phyloP scores from a whole-genome alignment of 2,329 filamentous ascomycete genomes.

The Fusarium albosuccineum region DNA sequence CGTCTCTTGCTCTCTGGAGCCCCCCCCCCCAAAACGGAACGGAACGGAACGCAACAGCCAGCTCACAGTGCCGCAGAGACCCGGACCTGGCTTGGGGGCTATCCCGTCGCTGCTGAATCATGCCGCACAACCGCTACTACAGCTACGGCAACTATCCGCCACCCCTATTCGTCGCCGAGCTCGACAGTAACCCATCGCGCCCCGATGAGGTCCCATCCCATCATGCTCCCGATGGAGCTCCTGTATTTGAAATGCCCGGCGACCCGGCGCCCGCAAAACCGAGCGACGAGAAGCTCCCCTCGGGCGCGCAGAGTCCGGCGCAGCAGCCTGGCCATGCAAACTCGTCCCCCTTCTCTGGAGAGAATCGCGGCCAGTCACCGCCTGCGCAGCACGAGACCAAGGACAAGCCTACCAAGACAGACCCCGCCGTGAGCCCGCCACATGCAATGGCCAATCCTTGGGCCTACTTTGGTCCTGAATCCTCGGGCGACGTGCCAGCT shows the following conservation, averaged over 20 bases:
- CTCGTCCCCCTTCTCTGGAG: constrained; percentile 50
- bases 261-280: constrained; percentile 40
- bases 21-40: neutral
- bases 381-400: constrained; percentile 9
- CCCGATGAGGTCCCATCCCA: constrained; percentile 26
- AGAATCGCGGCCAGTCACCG: constrained; percentile 28
- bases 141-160: constrained; percentile 36
- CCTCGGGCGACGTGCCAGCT: constrained; percentile 12
- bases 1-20: neutral
- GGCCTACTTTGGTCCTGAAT: constrained; percentile 50
- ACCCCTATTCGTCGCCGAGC: constrained; percentile 49
- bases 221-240: constrained; percentile 37
- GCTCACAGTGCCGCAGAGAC: neutral
- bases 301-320: constrained; percentile 7
- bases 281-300: constrained; percentile 13
- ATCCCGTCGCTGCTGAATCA: constrained; percentile 11
- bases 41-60: neutral
- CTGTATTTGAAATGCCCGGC: constrained; percentile 51
- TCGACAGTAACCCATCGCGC: constrained; percentile 44
- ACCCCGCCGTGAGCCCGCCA: neutral
- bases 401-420: constrained; percentile 20
- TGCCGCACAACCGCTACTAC: constrained; percentile 33
- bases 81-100: neutral
- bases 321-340: constrained; percentile 36
- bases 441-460: constrained; percentile 49